Conservation (phyloP, 2,329 filamentous ascomycete genomes). For the Pseudocercospora fuligena region DNA sequence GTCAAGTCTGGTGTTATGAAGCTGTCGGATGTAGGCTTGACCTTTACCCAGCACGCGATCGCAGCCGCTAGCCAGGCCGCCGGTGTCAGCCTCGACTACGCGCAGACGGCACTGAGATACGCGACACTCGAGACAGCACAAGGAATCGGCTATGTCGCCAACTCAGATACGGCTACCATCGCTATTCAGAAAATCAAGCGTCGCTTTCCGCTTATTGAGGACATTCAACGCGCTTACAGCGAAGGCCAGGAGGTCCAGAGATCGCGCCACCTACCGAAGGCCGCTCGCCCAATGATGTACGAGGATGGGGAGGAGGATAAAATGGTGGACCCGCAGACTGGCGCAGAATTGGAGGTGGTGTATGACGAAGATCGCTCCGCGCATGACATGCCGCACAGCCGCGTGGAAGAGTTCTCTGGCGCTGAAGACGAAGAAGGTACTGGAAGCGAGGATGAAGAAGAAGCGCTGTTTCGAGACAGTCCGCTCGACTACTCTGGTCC, state of each 20-base stretch:
- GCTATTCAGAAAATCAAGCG: conserved; percentile 16
- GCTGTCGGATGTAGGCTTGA: conserved; percentile 5
- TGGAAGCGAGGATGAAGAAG: background rate
- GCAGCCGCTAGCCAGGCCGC: conserved; percentile 18
- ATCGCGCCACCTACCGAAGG: background rate
- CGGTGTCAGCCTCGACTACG: conserved; percentile 19
- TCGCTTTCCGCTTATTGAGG: conserved; percentile 24
- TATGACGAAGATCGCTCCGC: background rate
- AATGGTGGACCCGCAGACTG: conserved; percentile 8
- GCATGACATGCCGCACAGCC: background rate
- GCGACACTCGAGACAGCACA: conserved; percentile 17
- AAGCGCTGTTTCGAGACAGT: background rate
- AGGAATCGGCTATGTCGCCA: conserved; percentile 22
- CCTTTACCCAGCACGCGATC: conserved; percentile 8
- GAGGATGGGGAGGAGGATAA: background rate
- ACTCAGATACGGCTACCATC: conserved; percentile 18
- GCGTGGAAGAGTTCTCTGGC: background rate
- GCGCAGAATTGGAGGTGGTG: conserved; percentile 12
- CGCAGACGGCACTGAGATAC: conserved; percentile 12
- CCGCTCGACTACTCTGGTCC: background rate
- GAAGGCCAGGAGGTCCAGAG: background rate
- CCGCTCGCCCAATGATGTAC: background rate
- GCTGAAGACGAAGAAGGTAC: background rate
- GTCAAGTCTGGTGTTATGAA: background rate
- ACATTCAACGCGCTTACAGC: conserved; percentile 23